Evolutionary conservation across 495 filamentous ascomycete species (phyloP).

Genomic region (Tuber umbilicatum): DNA sequence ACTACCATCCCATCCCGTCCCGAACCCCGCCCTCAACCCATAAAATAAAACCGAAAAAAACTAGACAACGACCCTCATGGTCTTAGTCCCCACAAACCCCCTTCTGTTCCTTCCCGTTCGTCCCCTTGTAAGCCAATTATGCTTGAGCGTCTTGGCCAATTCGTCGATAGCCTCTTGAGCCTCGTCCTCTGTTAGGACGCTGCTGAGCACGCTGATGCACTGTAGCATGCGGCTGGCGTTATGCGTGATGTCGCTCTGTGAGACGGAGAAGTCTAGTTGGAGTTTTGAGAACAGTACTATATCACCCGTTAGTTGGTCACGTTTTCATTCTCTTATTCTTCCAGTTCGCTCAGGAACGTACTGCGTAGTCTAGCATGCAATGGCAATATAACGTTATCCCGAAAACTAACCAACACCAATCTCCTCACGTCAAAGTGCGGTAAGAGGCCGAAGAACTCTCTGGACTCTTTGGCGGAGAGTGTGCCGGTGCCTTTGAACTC

Average conservation of each 20-base stretch:
- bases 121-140: conserved; percentile 92
- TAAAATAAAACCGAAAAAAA: background rate
- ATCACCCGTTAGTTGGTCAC: background rate
- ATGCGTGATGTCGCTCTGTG: conserved; percentile 68
- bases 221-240: conserved; percentile 94
- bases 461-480: conserved; percentile 66
- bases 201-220: conserved; percentile 83
- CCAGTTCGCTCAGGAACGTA: conserved; percentile 35
- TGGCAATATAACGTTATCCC: conserved; percentile 78
- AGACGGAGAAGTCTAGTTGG: conserved; percentile 73
- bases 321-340: background rate
- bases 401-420: conserved; percentile 80
- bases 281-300: conserved; percentile 72
- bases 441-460: conserved; percentile 67
- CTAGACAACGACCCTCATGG: conserved; percentile 26
- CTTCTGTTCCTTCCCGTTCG: conserved; percentile 81
- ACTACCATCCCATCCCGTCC: background rate
- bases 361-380: conserved; percentile 77
- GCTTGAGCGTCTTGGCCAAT: conserved; percentile 75
- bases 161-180: conserved; percentile 73
- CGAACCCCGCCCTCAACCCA: background rate
- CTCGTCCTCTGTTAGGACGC: conserved; percentile 60
- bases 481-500: conserved; percentile 83
- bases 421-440: conserved; percentile 72
- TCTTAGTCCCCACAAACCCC: conserved; percentile 71